Percentiles rank a stretch among this genome's conserved stretches.
These are phyloP conservation scores for Raffaelea arxii DNA, from an alignment of 2,329 filamentous ascomycete species.

Conservation along the genomic window DNA sequence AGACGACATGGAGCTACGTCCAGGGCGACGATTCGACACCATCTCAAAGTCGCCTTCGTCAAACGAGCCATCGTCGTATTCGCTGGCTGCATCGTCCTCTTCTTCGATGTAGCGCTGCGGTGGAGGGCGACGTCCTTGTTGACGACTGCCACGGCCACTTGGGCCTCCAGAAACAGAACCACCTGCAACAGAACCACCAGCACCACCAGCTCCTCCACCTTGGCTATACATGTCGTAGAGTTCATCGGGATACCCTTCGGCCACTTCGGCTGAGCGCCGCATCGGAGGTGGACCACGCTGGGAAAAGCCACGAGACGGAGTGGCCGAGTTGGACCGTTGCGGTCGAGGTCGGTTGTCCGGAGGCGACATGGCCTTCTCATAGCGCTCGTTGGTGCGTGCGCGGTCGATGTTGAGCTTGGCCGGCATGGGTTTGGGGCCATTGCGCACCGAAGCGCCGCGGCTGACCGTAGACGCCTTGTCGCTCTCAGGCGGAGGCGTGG, in stretches of 20 bases:
- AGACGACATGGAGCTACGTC: slow-evolving; percentile 35
- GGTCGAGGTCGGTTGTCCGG: slow-evolving; percentile 26
- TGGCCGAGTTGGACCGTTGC: slow-evolving; percentile 33
- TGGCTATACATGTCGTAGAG: slow-evolving; percentile 55
- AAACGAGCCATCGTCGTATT: slow-evolving; percentile 59
- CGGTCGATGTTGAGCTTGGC: slow-evolving; percentile 54
- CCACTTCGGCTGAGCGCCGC: slow-evolving; percentile 40
- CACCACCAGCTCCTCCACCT: slow-evolving; percentile 25
- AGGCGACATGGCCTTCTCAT: slow-evolving; percentile 42
- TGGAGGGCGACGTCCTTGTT: slow-evolving; percentile 25
- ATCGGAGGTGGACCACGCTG: slow-evolving; percentile 25
- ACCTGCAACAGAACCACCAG: no score
- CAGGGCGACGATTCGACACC: slow-evolving; percentile 45
- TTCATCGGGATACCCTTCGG: slow-evolving; percentile 58
- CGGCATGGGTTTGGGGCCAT: slow-evolving; percentile 50
- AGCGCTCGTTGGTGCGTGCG: slow-evolving; percentile 40
- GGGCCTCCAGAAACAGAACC: no score
- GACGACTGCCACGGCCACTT: slow-evolving; percentile 32
- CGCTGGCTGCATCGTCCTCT: slow-evolving; percentile 66
- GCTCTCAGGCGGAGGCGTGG: slow-evolving; percentile 92
- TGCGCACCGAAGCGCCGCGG: slow-evolving; percentile 51
- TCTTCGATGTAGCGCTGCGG: slow-evolving; percentile 69
- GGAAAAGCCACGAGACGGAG: slow-evolving; percentile 33
- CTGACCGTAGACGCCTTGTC: slow-evolving; percentile 49
- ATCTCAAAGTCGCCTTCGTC: slow-evolving; percentile 77